Evolutionary conservation across 257 asterid species (phyloP), one percentile per base, ranked within the genome.

Genomic region (Ophiorrhiza pumila): DNA sequence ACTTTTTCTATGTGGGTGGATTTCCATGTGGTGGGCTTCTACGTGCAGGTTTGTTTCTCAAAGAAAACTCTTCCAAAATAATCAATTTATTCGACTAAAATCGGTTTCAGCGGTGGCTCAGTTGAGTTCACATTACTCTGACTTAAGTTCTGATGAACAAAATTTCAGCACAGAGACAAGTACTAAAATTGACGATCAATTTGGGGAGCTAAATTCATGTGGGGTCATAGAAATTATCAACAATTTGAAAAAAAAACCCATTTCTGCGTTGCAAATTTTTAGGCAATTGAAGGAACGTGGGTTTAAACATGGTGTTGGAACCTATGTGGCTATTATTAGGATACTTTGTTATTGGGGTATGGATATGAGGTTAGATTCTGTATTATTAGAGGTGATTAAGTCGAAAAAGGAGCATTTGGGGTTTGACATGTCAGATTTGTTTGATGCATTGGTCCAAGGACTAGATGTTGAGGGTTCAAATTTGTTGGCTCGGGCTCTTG

Each of bases 91-190:
- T 67, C 82, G 87, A 55, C 81, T 73, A 10, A 82, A 72, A 27
- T 81, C 91, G 39, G 81, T 83, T 81, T 86, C 87, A 9, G 85
- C 96, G 20, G 87, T 82, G 52, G 91, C 92, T 34, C 88, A 84
- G 67, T 85, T 85, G 84, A 83, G 80, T 65, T 80, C 88, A 32
- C 83, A 71, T 74, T 74, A 71, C 34, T 82, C 93, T 0, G 88
- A 86, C 70, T 83, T 90, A 39, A 78, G 84, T 73, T 80, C 84
- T 10, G 96, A 87, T 65, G 90, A 87, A 67, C 71, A 45, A 35
- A 53, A 14, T 65, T 55, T 68, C 45, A 71, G 18, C 58, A 35
- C 77, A 4, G 11, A 43, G 39, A 73, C 47, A 20, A 31, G 61
- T 61, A 17, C 55, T 46, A 32, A 46, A n/a, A 35, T 49, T 58